phyloP scores from a whole-genome alignment of 768 basidiomycete genomes.

The Kwoniella newhampshirensis region DNA sequence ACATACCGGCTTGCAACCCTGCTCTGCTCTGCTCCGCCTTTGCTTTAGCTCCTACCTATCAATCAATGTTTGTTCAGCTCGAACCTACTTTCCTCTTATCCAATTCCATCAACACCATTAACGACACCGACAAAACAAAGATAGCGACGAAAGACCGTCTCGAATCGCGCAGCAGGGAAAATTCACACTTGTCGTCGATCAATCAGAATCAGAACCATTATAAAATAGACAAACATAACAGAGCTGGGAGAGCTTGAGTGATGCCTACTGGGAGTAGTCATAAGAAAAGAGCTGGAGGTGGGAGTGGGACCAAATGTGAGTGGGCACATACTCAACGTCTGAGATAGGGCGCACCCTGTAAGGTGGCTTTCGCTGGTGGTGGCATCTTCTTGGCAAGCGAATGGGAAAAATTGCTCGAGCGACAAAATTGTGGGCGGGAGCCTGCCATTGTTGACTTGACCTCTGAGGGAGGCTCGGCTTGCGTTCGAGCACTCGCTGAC shows the following conservation, averaged over 20 bases:
- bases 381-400: too few species aligned
- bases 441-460: background rate
- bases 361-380: too few species aligned
- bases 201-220: slow-evolving; percentile 21
- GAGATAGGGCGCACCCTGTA: too few species aligned
- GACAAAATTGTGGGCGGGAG: too few species aligned
- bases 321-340: background rate
- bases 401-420: too few species aligned
- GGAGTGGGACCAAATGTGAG: slow-evolving; percentile 19
- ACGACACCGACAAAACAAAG: too few species aligned
- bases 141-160: too few species aligned
- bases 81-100: slow-evolving; percentile 9
- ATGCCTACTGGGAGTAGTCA: background rate
- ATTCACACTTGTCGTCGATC: slow-evolving; percentile 15
- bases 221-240: too few species aligned
- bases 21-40: too few species aligned
- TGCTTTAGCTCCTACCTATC: too few species aligned
- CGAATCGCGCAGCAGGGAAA: background rate
- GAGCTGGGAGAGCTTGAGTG: slow-evolving; percentile 10
- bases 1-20: too few species aligned
- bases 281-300: slow-evolving; percentile 4
- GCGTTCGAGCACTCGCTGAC: background rate
- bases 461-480: background rate
- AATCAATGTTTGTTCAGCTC: slow-evolving; percentile 22
- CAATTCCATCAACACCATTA: background rate